Conservation (phyloP, 2,329 filamentous ascomycete species). For the Aciculosporium take region DNA sequence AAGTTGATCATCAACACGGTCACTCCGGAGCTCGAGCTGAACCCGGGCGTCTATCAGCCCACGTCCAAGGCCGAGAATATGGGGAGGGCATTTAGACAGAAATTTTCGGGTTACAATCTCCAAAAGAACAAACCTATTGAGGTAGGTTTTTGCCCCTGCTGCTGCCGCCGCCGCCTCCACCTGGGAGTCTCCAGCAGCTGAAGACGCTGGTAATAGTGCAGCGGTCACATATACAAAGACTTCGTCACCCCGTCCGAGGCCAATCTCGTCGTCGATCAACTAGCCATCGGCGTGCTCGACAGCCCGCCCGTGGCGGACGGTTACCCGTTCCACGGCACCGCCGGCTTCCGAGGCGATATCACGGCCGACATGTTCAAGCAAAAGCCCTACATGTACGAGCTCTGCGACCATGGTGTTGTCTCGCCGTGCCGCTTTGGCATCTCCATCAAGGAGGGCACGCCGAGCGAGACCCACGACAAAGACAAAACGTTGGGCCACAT, state of each 20-base stretch:
- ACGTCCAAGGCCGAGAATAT: conserved; percentile 5
- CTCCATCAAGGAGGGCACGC: conserved; percentile 6
- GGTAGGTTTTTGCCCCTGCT: background rate
- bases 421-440: conserved; percentile 11
- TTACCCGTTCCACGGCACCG: conserved; percentile 10
- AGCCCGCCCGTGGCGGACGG: conserved; percentile 1
- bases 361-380: conserved; percentile 4
- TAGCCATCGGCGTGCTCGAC: conserved; percentile 2
- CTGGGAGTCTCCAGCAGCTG: too few relatives aligned
- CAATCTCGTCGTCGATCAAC: conserved; percentile 8
- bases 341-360: conserved; percentile 8
- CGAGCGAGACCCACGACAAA: conserved; percentile 9
- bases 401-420: conserved; percentile 8
- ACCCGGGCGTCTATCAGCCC: conserved; percentile 10
- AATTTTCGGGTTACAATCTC: conserved; percentile 9
- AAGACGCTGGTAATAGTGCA: too few relatives aligned
- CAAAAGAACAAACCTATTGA: conserved; percentile 6
- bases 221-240: conserved; percentile 9
- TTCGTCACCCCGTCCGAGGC: conserved; percentile 8
- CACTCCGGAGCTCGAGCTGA: conserved; percentile 9
- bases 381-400: conserved; percentile 8
- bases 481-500: too few relatives aligned
- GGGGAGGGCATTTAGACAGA: background rate
- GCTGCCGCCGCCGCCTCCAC: background rate
- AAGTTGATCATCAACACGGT: conserved; percentile 11